These are phyloP conservation scores for Collybiopsis confluens DNA, from an alignment of 768 basidiomycete species.

Conservation along the genomic window DNA sequence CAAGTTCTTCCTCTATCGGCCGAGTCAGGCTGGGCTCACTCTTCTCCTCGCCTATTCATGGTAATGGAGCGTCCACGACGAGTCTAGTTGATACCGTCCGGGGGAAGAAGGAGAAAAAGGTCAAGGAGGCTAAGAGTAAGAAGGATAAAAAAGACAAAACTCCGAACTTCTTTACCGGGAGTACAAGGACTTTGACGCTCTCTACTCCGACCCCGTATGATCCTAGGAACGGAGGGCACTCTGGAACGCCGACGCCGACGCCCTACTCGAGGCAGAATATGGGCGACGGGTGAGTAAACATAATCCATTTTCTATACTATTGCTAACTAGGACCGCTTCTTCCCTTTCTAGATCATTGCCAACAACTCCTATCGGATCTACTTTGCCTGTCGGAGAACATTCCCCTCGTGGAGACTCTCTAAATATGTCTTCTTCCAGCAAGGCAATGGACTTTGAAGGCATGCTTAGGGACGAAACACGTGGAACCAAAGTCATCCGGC, in stretches of 20 bases:
- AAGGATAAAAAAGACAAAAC: constrained; percentile 2
- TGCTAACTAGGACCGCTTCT: no score
- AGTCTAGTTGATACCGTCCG: not conserved
- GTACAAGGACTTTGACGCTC: not conserved
- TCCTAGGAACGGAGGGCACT: not conserved
- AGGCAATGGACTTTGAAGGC: not conserved
- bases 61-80: not conserved
- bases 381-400: not conserved
- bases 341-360: not conserved
- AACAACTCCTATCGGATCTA: not conserved
- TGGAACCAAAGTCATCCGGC: constrained; percentile 40
- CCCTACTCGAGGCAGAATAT: not conserved
- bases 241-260: not conserved
- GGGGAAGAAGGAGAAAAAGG: not conserved
- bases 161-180: not conserved
- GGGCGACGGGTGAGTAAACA: not conserved
- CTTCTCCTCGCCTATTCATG: not conserved
- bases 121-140: not conserved
- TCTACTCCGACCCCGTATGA: constrained; percentile 1
- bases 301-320: no score
- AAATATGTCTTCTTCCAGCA: no score
- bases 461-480: not conserved
- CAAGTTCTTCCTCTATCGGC: not conserved
- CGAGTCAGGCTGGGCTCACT: not conserved
- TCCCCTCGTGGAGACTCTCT: not conserved